Percentiles rank a stretch among this genome's conserved stretches.
Conservation (phyloP, 352 stramenopile genomes). For the Blastocystis sp. region DNA sequence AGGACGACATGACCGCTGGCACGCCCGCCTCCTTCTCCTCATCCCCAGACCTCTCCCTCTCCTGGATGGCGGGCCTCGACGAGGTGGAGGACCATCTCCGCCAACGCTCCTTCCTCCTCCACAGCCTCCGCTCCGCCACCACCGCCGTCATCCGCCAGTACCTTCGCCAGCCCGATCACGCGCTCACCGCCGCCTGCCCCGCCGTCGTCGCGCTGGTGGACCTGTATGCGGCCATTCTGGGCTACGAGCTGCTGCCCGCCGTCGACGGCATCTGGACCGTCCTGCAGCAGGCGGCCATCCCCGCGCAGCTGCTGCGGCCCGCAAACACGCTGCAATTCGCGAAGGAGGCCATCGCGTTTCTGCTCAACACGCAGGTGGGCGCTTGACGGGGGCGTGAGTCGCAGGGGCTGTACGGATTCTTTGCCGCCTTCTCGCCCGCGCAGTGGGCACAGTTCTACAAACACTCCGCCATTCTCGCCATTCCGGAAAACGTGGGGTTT, state of each 20-base stretch:
- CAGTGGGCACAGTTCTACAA: conserved; percentile 23
- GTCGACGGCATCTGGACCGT: conserved; percentile 24
- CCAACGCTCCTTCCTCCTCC: conserved; percentile 27
- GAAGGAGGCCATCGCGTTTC: neutral
- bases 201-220: neutral
- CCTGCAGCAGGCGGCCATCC: conserved; percentile 45
- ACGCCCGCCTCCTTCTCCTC: neutral
- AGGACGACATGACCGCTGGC: neutral
- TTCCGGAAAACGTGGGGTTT: conserved; percentile 57
- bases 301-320: neutral
- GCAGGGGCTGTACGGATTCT: conserved; percentile 1
- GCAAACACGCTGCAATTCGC: conserved; percentile 21
- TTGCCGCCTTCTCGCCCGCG: neutral
- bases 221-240: conserved; percentile 11
- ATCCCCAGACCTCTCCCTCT: conserved; percentile 27
- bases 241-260: conserved; percentile 17
- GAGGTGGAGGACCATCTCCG: conserved; percentile 63
- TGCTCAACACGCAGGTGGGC: conserved; percentile 31
- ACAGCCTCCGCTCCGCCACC: neutral
- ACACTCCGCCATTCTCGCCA: conserved; percentile 26
- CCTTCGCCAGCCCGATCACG: neutral
- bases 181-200: neutral
- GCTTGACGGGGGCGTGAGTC: neutral
- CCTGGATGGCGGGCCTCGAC: conserved; percentile 56
- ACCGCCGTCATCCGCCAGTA: neutral